phyloP scores from a whole-genome alignment of 257 asterid species.

The Penstemon barbatus region DNA sequence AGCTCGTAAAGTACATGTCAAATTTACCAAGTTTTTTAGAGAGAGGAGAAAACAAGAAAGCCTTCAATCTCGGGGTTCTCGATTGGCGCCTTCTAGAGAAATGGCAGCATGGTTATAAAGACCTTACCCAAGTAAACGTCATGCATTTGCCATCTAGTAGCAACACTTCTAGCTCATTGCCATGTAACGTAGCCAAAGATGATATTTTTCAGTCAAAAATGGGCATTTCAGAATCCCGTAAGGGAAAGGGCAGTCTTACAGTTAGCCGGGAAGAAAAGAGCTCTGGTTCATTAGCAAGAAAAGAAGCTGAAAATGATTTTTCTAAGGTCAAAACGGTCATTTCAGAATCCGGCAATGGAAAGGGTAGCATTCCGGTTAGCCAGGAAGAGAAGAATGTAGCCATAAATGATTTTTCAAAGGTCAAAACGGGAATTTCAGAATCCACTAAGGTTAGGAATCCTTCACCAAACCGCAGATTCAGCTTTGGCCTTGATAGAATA shows the following conservation, averaged over 20 bases:
- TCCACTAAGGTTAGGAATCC: slow-evolving; percentile 46
- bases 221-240: background rate
- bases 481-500: slow-evolving; percentile 43
- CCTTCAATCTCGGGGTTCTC: slow-evolving; percentile 71
- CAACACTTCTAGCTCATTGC: slow-evolving; percentile 29
- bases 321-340: slow-evolving; percentile 32
- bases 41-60: slow-evolving; percentile 58
- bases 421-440: slow-evolving; percentile 30
- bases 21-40: slow-evolving; percentile 68
- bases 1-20: slow-evolving; percentile 84
- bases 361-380: slow-evolving; percentile 27
- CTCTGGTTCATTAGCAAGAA: slow-evolving; percentile 28
- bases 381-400: slow-evolving; percentile 35
- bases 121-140: slow-evolving; percentile 23
- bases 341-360: slow-evolving; percentile 13
- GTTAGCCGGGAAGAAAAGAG: slow-evolving; percentile 35
- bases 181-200: background rate
- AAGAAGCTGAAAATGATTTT: slow-evolving; percentile 22
- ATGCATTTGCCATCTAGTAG: slow-evolving; percentile 44
- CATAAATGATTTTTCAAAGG: slow-evolving; percentile 28
- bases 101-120: slow-evolving; percentile 53
- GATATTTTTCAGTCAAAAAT: background rate
- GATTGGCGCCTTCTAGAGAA: slow-evolving; percentile 73
- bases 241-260: slow-evolving; percentile 20
- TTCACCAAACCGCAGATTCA: slow-evolving; percentile 60